Evolutionary conservation across 129 eudicot genomes (phyloP).

Genomic region (Escallonia herrerae): DNA sequence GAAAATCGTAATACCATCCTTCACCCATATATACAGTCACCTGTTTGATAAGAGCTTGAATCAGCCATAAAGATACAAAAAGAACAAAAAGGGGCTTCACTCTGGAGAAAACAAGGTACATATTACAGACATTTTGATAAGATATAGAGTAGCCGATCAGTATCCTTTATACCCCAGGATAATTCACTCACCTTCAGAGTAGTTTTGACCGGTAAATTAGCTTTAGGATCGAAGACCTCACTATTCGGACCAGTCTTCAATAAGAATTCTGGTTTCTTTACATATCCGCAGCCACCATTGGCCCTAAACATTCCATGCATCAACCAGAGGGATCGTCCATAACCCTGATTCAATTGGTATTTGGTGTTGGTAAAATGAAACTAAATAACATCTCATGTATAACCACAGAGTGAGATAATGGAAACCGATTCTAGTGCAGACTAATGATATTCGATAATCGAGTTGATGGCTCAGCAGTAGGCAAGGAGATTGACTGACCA

Average conservation of each 20-base stretch:
- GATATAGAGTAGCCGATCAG: too few species aligned
- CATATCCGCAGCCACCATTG: constrained; percentile 89
- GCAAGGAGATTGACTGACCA: too few species aligned
- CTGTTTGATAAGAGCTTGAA: constrained; percentile 29
- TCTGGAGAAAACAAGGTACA: neutral
- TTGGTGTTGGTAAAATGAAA: neutral
- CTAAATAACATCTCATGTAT: too few species aligned
- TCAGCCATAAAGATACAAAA: constrained; percentile 1
- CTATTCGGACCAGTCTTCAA: constrained; percentile 31
- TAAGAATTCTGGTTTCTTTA: constrained; percentile 72
- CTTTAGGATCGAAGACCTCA: constrained; percentile 58
- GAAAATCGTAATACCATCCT: constrained; percentile 82
- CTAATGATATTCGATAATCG: too few species aligned
- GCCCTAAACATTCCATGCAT: constrained; percentile 98
- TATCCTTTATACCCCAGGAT: neutral
- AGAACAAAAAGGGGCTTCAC: neutral
- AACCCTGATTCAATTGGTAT: constrained; percentile 38
- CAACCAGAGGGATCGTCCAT: constrained; percentile 82
- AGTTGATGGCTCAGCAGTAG: too few species aligned
- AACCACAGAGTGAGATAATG: too few species aligned
- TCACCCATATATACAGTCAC: constrained; percentile 85
- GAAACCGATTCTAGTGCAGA: too few species aligned
- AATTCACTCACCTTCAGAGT: constrained; percentile 52
- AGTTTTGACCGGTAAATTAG: constrained; percentile 33
- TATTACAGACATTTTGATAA: too few species aligned